Base-by-base conservation (phyloP, 495 filamentous ascomycete species). In the Pyronema domesticum region DNA sequence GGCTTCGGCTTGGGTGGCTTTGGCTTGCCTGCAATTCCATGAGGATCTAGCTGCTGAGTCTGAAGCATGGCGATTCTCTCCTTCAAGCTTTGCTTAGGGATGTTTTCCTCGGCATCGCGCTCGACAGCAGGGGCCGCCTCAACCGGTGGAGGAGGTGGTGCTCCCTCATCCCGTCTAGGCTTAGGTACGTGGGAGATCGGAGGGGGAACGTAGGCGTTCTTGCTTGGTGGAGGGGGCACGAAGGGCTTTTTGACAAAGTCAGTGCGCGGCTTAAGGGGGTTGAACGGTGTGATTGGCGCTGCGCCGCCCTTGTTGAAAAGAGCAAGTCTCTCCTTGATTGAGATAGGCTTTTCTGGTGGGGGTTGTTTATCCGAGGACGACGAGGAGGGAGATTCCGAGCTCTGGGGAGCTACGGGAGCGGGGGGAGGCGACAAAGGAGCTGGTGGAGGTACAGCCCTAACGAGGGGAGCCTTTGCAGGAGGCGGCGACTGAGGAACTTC, bases 211-310 rank as follows among this genome's bases (percentile, higher is more conserved):
- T 86, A 98, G 1, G 93, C 82, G 73, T 95, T 82, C 58, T 88
- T 84, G 67, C 86, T 94, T 6, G 91, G 91, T 51, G 91, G 91
- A 34, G 93, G 87, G 1, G 91, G 83, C 55, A 98, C 91, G 61
- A 95, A 98, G n/a, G 91, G 87, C 68, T 96, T 96, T 74, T 93
- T 95, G 67, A 96, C 79, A 60, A 96, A 96, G 55, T 76, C 75
- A 47, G 72, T 71, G 9, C 76, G 74, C 44, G 76, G 73, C 23
- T 77, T 72, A 44, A 73, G 65, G 10, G 87, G 86, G 61, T 95
- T 94, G 68, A 87, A 86, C 2, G 93, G 91, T 3, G 86, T 78
- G 54, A 91, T 69, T 9, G 91, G 91, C 6, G 89, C 77, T 5
- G 86, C 84, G 18, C 89, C 78, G 17, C 84, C 73, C 64, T 87